Evolutionary conservation across 352 stramenopile genomes (phyloP).

Genomic region (Chrysophaeum taylorii): DNA sequence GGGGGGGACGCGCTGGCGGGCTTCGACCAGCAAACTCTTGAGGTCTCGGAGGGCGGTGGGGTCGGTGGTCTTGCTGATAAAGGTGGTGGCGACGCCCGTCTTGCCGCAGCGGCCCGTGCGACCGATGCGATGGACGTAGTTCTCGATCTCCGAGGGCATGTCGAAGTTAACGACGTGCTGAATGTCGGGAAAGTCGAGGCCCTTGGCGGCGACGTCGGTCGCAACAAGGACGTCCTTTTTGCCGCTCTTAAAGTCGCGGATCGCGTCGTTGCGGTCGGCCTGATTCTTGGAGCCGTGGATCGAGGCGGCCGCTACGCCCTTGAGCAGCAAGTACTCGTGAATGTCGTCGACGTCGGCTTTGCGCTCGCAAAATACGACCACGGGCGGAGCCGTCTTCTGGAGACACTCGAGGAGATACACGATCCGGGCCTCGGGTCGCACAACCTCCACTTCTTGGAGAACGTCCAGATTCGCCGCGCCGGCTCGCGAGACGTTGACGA

Average conservation of each 20-base stretch:
- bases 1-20: conserved; percentile 92
- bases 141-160: conserved; percentile 98
- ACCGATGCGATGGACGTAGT: conserved; percentile 98
- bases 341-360: conserved; percentile 97
- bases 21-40: conserved; percentile 94
- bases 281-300: conserved; percentile 97
- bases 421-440: conserved; percentile 97
- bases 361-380: conserved; percentile 94
- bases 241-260: conserved; percentile 81
- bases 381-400: conserved; percentile 93
- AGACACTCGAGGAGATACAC: conserved; percentile 95
- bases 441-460: conserved; percentile 97
- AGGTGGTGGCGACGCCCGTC: conserved; percentile 93
- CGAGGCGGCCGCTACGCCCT: conserved; percentile 81
- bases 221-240: conserved; percentile 93
- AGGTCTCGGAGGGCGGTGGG: conserved; percentile 93
- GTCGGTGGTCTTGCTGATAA: conserved; percentile 90
- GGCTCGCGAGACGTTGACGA: conserved; percentile 95
- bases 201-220: conserved; percentile 95
- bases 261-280: conserved; percentile 89
- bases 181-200: conserved; percentile 96
- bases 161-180: conserved; percentile 99
- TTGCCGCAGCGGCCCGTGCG: conserved; percentile 94
- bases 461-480: conserved; percentile 96
- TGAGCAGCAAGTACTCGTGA: conserved; percentile 95